A percentile compares a stretch with the other conserved stretches of the same genome.
Conservation (phyloP, 441 rosid genomes). For the Iberis amara region DNA sequence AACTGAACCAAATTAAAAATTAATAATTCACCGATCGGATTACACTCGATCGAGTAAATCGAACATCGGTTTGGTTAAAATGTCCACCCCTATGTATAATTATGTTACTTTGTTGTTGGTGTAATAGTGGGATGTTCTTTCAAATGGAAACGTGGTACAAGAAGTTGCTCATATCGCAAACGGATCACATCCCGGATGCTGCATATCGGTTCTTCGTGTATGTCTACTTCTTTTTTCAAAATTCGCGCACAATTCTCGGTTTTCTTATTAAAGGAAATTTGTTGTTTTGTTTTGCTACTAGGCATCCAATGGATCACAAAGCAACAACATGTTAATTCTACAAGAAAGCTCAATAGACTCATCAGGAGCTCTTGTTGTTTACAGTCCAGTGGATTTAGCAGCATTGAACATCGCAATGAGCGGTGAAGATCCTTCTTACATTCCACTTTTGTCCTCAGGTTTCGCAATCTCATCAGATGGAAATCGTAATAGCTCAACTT, state of each 20-base stretch:
- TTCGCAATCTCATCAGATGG: slow-evolving; percentile 73
- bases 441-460: slow-evolving; percentile 92
- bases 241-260: background rate
- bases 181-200: slow-evolving; percentile 87
- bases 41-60: too few species aligned
- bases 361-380: slow-evolving; percentile 73
- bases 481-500: slow-evolving; percentile 34
- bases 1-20: background rate
- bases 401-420: slow-evolving; percentile 82
- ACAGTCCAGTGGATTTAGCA: slow-evolving; percentile 80
- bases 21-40: too few species aligned
- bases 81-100: too few species aligned
- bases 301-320: slow-evolving; percentile 75
- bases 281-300: slow-evolving; percentile 6
- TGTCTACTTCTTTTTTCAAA: slow-evolving; percentile 15
- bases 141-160: slow-evolving; percentile 79
- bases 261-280: background rate
- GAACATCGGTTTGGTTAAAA: too few species aligned
- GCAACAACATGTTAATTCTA: slow-evolving; percentile 78
- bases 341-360: slow-evolving; percentile 93
- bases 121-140: slow-evolving; percentile 90
- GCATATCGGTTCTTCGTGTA: slow-evolving; percentile 92
- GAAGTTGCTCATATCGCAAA: slow-evolving; percentile 92
- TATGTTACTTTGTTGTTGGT: too few species aligned
- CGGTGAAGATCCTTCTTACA: slow-evolving; percentile 85